Evolutionary conservation across 2,329 filamentous ascomycete genomes (phyloP).

Genomic region (Colletotrichum godetiae): DNA sequence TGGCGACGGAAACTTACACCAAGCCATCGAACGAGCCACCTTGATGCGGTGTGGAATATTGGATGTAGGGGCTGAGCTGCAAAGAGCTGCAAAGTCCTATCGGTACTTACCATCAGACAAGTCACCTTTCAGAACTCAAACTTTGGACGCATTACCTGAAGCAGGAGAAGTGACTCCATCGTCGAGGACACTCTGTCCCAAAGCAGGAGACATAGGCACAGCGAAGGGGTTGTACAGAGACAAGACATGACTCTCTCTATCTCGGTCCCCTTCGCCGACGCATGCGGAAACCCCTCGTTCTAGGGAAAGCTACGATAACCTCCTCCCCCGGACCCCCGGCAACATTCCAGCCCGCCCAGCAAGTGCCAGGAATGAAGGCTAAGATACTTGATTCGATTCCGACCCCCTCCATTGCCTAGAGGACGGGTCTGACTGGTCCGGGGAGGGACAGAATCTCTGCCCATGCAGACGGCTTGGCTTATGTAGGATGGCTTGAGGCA

Average conservation of each 20-base stretch:
- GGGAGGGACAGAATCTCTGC: conserved; percentile 3
- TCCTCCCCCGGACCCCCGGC: conserved; percentile 1
- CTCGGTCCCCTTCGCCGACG: background rate
- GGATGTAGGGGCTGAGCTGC: background rate
- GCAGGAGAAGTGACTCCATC: background rate
- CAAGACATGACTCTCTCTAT: background rate
- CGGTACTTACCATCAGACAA: too few species aligned
- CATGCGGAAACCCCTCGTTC: conserved; percentile 9
- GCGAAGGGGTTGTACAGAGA: background rate
- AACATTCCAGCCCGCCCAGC: background rate
- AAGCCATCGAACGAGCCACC: background rate
- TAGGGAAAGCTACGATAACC: conserved; percentile 17
- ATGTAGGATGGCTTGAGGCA: background rate
- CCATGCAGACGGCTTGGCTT: background rate
- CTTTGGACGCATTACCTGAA: background rate
- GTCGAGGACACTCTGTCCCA: background rate
- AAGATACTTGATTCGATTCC: background rate
- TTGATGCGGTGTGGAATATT: background rate
- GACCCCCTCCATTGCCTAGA: background rate
- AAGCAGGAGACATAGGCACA: background rate
- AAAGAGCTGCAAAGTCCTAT: background rate
- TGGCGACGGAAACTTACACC: background rate
- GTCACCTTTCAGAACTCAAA: background rate
- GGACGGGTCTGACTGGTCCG: background rate
- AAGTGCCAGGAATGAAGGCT: background rate